Percentiles rank a stretch among this genome's conserved stretches.
phyloP scores from a whole-genome alignment of 1,139 yeast genomes.

The Ogataea hybrid region DNA sequence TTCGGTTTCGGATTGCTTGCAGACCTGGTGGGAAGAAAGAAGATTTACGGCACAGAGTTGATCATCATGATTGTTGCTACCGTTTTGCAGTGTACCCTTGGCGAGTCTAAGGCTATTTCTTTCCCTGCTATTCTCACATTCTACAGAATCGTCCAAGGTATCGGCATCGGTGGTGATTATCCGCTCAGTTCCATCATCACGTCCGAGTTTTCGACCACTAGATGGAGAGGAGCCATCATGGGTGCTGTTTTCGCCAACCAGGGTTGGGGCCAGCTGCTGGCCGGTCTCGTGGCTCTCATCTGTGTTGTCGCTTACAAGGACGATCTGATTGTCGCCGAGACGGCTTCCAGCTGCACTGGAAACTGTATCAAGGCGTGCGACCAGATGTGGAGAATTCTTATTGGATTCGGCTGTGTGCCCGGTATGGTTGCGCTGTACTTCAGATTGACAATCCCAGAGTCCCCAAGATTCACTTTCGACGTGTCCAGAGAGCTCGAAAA shows the following conservation, averaged over 20 bases:
- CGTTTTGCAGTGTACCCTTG: constrained; percentile 69
- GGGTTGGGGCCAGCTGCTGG: constrained; percentile 89
- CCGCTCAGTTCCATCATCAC: constrained; percentile 94
- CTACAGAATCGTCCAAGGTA: constrained; percentile 82
- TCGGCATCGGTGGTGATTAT: constrained; percentile 99
- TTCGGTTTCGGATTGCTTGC: constrained; percentile 82
- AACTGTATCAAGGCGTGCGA: constrained; percentile 74
- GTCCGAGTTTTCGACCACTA: constrained; percentile 84
- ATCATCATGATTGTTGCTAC: constrained; percentile 81
- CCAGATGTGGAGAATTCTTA: constrained; percentile 89
- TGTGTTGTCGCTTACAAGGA: constrained; percentile 72
- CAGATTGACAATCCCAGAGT: constrained; percentile 91
- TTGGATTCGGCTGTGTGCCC: constrained; percentile 90
- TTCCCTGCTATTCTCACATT: constrained; percentile 73
- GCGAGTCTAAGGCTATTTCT: constrained; percentile 64
- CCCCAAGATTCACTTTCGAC: constrained; percentile 85
- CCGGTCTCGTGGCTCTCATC: constrained; percentile 75
- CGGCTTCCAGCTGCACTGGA: constrained; percentile 58
- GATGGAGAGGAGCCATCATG: constrained; percentile 97
- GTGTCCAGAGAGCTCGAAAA: constrained; percentile 61
- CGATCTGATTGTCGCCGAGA: constrained; percentile 48
- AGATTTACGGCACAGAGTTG: constrained; percentile 83
- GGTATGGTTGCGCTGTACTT: constrained; percentile 79
- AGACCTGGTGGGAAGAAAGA: constrained; percentile 84
- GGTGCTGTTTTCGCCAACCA: constrained; percentile 91